Evolutionary conservation across 2,329 filamentous ascomycete species (phyloP), one percentile per base, ranked within the genome.

Genomic region (Penicillium psychrosexuale): DNA sequence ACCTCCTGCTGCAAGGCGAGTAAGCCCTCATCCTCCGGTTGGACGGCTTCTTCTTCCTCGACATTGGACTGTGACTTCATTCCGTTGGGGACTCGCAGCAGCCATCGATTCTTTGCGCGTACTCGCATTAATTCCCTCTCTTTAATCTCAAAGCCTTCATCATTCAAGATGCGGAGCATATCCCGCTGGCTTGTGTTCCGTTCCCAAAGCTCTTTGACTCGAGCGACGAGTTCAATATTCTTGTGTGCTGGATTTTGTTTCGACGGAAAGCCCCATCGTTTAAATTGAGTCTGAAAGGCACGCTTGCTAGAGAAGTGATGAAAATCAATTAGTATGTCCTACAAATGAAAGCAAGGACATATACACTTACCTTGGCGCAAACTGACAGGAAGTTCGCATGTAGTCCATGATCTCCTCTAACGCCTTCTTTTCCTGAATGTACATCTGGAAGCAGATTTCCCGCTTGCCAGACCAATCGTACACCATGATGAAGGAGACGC

Each of bases 171-270:
- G 27, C 80, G 78, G 53, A 91, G 77, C 84, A 94, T 94, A 61
- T 91, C 86, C 56, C 82, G 82, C 70, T 91, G 88, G 17, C 78
- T 80, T 13, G 84, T 79, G 66, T 93, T 94, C 63, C 77, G 79
- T 69, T 90, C 86, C 90, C 90, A 94, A 64, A 94, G 78, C 73
- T 92, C 83, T 67, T 85, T 86, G 57, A 93, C 81, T 30, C 90
- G 84, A 17, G 80, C 81, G 38, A 89, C 83, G 8, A 93, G 81
- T 24, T 77, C 77, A 13, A 80, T 77, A 68, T 91, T 87, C 66
- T 88, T 88, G 67, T 91, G 84, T 1, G 86, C 85, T 0, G 85
- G 85, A 56, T 86, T 85, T 62, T 89, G 85, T 69, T 90, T 90
- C 55, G 81, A 83, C 13, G 89, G 89, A 63, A 94, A 93, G 8